These are phyloP conservation scores for Metschnikowia lachancei DNA, from an alignment of 805 yeast genomes.

Conservation along the genomic window DNA sequence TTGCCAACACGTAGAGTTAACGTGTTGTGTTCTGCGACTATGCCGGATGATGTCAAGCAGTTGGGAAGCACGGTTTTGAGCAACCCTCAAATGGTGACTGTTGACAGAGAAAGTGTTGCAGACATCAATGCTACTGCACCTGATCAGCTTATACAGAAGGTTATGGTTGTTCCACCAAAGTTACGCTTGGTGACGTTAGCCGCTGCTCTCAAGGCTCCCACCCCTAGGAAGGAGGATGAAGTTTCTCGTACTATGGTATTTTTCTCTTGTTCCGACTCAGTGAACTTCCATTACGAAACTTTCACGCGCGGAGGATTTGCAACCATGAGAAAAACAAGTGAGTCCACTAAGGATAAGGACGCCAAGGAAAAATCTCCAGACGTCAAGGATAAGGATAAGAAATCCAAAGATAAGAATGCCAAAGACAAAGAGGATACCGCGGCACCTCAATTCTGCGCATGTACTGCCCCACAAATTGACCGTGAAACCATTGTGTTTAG, in stretches of 20 bases:
- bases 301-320: constrained; percentile 60
- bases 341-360: constrained; percentile 16
- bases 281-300: constrained; percentile 82
- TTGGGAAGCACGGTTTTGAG: constrained; percentile 75
- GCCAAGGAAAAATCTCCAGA: constrained; percentile 20
- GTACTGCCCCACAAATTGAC: constrained; percentile 54
- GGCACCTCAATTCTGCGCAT: constrained; percentile 33
- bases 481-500: constrained; percentile 50
- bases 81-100: constrained; percentile 67
- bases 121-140: constrained; percentile 57
- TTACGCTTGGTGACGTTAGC: constrained; percentile 79
- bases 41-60: constrained; percentile 74
- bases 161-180: constrained; percentile 88
- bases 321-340: constrained; percentile 30
- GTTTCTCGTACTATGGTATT: constrained; percentile 72
- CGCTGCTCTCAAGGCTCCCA: constrained; percentile 55
- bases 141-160: constrained; percentile 80
- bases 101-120: constrained; percentile 24
- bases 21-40: constrained; percentile 91
- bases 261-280: constrained; percentile 94
- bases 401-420: constrained; percentile 3
- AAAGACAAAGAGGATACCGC: not conserved
- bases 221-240: constrained; percentile 25
- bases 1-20: constrained; percentile 73
- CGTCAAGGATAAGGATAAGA: constrained; percentile 17